Base-by-base conservation (phyloP, 257 asterid species). In the Capsicum baccatum region DNA sequence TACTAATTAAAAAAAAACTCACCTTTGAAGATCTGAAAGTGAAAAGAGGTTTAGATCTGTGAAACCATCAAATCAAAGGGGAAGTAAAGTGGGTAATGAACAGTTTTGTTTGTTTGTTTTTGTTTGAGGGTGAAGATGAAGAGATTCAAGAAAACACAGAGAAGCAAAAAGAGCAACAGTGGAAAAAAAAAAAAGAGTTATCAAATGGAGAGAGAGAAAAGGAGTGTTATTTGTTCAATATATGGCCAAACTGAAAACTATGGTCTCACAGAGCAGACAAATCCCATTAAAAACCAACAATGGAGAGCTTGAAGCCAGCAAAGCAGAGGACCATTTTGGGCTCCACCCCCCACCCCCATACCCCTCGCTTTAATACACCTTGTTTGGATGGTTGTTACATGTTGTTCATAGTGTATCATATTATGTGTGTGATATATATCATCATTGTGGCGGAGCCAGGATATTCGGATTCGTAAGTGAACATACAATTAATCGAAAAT, bases 271-370 rank as follows among this genome's bases (percentile, higher is more conserved):
- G 92, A 90, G 89, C 89, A 91, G 93, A 92, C 95, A 92, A 90
- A 86, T 91, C 88, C 97, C 95, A 94, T 94, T 89, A 96, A 94
- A 92, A 91, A 87, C 92, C 94, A 91, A 91, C 93, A 88, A 89
- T 80, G 89, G 89, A 85, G 91, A 94, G 94, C 97, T 96, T 88
- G 79, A 88, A 89, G 89, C 94, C 97, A 94, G 96, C 97, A 83
- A 88, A 88, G 94, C 94, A 88, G 86, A 83, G 92, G 93, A 88
- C 94, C 93, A 91, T 86, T 59, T 74, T 79, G 96, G 98, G 95
- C 89, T 86, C 97, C 96, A 91, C 91, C 68, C 17, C 54, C 26
- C 52, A 3, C 59, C 70, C 44, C 58, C 17, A 3, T 16, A 52
- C 58, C 63, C 66, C n/a, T 39, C 1, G 50, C 26, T 54, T 64